phyloP scores from a whole-genome alignment of 2,329 filamentous ascomycete species.

The Penicillium decumbens region DNA sequence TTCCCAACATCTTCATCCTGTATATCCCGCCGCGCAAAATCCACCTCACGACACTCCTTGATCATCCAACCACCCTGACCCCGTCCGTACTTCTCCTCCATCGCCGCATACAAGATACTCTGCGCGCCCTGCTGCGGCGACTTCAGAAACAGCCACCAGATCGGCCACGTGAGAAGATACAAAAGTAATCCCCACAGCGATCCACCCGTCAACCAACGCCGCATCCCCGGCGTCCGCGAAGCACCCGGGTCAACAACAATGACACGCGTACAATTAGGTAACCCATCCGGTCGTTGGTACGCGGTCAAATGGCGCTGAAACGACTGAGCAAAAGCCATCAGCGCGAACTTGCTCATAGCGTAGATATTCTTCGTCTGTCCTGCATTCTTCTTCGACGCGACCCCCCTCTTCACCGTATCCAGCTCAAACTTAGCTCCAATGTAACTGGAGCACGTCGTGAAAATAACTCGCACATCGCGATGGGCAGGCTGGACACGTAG shows the following conservation, averaged over 20 bases:
- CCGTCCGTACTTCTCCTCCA: conserved; percentile 69
- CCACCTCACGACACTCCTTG: conserved; percentile 81
- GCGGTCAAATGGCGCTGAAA: conserved; percentile 88
- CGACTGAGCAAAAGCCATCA: conserved; percentile 83
- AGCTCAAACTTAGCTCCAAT: conserved; percentile 66
- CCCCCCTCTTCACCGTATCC: conserved; percentile 24
- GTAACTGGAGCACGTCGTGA: conserved; percentile 84
- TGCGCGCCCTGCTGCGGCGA: conserved; percentile 78
- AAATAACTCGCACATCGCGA: conserved; percentile 81
- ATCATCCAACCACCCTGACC: conserved; percentile 66
- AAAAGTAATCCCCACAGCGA: conserved; percentile 71
- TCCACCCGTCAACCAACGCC: conserved; percentile 80
- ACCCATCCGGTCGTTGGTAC: conserved; percentile 76
- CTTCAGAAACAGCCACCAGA: conserved; percentile 87
- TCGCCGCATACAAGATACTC: conserved; percentile 75
- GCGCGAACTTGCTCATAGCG: conserved; percentile 65
- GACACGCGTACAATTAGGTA: conserved; percentile 77
- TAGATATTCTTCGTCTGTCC: conserved; percentile 43
- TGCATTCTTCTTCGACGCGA: not conserved
- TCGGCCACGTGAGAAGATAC: conserved; percentile 71
- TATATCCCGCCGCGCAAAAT: conserved; percentile 67
- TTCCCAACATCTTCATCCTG: conserved; percentile 74
- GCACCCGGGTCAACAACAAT: conserved; percentile 83
- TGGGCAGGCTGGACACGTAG: conserved; percentile 88
- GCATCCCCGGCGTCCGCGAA: conserved; percentile 77